Percentiles rank a stretch among this genome's conserved stretches.
Conservation (phyloP, 768 basidiomycete species). For the Glaciozyma antarctica region DNA sequence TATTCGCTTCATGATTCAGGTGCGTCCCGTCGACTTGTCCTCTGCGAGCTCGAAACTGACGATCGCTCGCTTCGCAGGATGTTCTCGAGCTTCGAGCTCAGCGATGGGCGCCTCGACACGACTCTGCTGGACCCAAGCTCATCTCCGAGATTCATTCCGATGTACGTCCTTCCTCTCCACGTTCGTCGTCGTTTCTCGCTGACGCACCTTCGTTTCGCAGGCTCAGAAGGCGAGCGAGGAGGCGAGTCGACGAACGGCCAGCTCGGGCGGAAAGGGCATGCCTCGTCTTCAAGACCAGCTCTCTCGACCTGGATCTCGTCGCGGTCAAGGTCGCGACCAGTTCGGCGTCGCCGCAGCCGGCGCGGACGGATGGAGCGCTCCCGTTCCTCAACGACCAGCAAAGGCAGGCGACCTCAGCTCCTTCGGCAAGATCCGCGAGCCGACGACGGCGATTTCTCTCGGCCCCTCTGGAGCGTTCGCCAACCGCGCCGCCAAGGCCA, state of each 20-base stretch:
- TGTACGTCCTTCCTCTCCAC: constrained; percentile 47
- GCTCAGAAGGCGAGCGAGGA: constrained; percentile 66
- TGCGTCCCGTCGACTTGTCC: constrained; percentile 41
- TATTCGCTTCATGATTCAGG: constrained; percentile 93
- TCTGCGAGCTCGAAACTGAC: constrained; percentile 14
- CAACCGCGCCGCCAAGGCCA: constrained; percentile 59
- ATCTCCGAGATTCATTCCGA: constrained; percentile 79
- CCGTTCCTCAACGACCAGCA: constrained; percentile 50
- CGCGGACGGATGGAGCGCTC: constrained; percentile 75
- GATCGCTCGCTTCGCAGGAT: constrained; percentile 50
- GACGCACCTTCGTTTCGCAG: constrained; percentile 39
- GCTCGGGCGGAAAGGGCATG: constrained; percentile 41
- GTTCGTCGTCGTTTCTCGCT: constrained; percentile 5
- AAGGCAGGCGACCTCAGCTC: constrained; percentile 78
- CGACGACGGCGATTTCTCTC: constrained; percentile 57
- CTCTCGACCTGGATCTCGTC: constrained; percentile 82
- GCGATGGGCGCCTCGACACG: constrained; percentile 67
- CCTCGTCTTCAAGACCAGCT: constrained; percentile 39
- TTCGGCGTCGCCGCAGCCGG: constrained; percentile 52
- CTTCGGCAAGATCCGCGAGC: constrained; percentile 73
- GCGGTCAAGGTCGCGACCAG: constrained; percentile 57
- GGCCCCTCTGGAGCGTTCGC: constrained; percentile 78
- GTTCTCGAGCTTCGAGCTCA: constrained; percentile 76
- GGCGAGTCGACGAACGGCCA: constrained; percentile 52
- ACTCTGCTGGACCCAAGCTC: constrained; percentile 68